Base-by-base conservation (phyloP, 805 yeast species). In the Metschnikowia cerradonensis region DNA sequence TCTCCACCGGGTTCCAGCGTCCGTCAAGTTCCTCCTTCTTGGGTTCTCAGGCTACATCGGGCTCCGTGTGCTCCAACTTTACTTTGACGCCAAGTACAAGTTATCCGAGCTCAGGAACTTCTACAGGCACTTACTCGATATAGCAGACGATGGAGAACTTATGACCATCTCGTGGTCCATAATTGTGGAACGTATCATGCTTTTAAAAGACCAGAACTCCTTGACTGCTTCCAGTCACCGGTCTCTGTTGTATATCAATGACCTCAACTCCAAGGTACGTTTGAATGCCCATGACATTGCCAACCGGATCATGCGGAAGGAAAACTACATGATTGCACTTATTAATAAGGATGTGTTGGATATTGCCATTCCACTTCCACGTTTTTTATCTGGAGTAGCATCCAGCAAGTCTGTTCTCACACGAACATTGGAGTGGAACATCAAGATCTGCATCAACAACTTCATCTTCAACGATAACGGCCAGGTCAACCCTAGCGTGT, bases 251-350 rank as follows among this genome's bases (percentile, higher is more conserved):
- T 64, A 61, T 52, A 53, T 64, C 47, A 70, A 68, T 54, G 91
- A 86, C 62, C 73, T 83, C 52, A 84, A 80, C 53, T 82, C 90
- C 1, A 87, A 86, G 60, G 80, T 82, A 47, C 75, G 91, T 55
- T 76, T 94, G 48, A 92, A 88, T 61, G 96, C 98, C 3, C 97
- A 91, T 66, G 94, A 86, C 60, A 88, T 94, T 47, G 98, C 97
- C 13, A 95, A 94, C 64, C 75, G 99, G 52, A 87, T 94, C 50
- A 91, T 94, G 99, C 76, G 99, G 53, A 88, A 84, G 58, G 99
- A 94, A 53, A 94, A 94, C 64, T 94, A 91, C 66, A 77, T 90
- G 76, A 90, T 94, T 63, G 97, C 97, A 1, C 68, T 94, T 57
- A 83, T 88, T 60, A 91, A 90, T 67, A 88, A 84, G 58, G 82